Evolutionary conservation across 805 yeast genomes (phyloP).

Genomic region (Candida nonsorbophila): DNA sequence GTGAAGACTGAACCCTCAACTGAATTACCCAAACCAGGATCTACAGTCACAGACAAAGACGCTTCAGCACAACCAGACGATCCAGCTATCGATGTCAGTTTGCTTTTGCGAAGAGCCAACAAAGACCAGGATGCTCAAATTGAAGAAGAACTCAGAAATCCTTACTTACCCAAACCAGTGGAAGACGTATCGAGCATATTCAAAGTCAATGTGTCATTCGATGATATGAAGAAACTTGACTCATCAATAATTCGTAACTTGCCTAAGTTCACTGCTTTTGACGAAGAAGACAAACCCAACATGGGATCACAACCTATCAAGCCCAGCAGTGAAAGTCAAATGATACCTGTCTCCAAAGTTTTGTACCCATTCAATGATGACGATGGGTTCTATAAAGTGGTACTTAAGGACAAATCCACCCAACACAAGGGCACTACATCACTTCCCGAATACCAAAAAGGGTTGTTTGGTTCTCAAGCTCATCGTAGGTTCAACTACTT

Average conservation of each 20-base stretch:
- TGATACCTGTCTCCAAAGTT: conserved; percentile 61
- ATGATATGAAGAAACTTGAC: conserved; percentile 41
- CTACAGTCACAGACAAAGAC: not conserved
- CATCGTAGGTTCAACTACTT: conserved; percentile 56
- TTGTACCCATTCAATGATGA: conserved; percentile 61
- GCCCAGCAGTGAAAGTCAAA: conserved; percentile 24
- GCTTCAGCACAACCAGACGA: conserved; percentile 3
- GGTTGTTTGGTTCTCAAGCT: conserved; percentile 48
- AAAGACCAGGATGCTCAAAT: conserved; percentile 10
- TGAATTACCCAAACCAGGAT: not conserved
- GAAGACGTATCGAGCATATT: conserved; percentile 28
- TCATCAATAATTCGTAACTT: conserved; percentile 43
- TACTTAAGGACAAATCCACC: conserved; percentile 36
- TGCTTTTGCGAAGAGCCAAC: conserved; percentile 16
- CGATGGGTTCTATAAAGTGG: conserved; percentile 54
- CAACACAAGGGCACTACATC: conserved; percentile 11
- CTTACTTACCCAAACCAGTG: conserved; percentile 4
- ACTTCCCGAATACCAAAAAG: conserved; percentile 46
- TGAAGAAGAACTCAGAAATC: not conserved
- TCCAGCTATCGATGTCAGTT: conserved; percentile 23
- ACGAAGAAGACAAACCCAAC: conserved; percentile 11
- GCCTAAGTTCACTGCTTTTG: conserved; percentile 46
- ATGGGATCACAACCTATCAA: conserved; percentile 14
- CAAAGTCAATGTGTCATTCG: conserved; percentile 38
- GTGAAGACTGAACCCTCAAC: not conserved